phyloP scores from a whole-genome alignment of 2,329 filamentous ascomycete genomes.

The Penicillium janthinellum region DNA sequence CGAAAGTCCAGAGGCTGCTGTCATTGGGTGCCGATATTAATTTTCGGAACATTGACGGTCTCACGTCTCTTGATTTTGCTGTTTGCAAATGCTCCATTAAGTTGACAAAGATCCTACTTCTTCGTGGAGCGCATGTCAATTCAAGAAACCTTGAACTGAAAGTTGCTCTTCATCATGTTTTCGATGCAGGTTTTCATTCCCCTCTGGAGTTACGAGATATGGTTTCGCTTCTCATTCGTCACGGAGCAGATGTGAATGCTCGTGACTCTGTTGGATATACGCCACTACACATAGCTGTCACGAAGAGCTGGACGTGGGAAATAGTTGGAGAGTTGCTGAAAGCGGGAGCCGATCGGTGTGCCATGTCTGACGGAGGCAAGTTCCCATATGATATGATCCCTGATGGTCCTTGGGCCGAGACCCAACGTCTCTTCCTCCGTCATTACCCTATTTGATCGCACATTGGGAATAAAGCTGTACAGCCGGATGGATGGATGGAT shows the following conservation, averaged over 20 bases:
- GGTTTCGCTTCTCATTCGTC: constrained; percentile 10
- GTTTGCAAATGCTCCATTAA: not conserved
- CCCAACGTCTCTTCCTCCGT: constrained; percentile 11
- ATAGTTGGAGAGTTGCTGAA: constrained; percentile 8
- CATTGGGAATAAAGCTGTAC: no score
- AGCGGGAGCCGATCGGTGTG: constrained; percentile 13
- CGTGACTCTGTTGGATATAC: constrained; percentile 10
- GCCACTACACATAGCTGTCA: constrained; percentile 10
- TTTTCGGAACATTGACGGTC: constrained; percentile 8
- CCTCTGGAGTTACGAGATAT: constrained; percentile 4
- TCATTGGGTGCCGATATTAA: constrained; percentile 10
- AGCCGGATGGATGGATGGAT: no score
- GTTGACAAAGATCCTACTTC: constrained; percentile 6
- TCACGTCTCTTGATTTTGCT: constrained; percentile 12
- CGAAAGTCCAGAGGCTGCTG: constrained; percentile 4
- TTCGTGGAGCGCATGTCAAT: constrained; percentile 7
- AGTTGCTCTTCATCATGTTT: constrained; percentile 9
- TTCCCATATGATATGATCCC: constrained; percentile 12
- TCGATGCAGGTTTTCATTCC: constrained; percentile 1
- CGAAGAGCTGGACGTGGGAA: constrained; percentile 11
- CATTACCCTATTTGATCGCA: not conserved
- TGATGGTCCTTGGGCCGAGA: constrained; percentile 11
- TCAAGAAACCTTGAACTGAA: constrained; percentile 9
- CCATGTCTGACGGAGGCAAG: constrained; percentile 8
- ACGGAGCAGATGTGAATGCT: constrained; percentile 14